Percentiles rank a stretch among this genome's conserved stretches.
phyloP scores from a whole-genome alignment of 2,329 filamentous ascomycete species.

The Onygenales sp. region DNA sequence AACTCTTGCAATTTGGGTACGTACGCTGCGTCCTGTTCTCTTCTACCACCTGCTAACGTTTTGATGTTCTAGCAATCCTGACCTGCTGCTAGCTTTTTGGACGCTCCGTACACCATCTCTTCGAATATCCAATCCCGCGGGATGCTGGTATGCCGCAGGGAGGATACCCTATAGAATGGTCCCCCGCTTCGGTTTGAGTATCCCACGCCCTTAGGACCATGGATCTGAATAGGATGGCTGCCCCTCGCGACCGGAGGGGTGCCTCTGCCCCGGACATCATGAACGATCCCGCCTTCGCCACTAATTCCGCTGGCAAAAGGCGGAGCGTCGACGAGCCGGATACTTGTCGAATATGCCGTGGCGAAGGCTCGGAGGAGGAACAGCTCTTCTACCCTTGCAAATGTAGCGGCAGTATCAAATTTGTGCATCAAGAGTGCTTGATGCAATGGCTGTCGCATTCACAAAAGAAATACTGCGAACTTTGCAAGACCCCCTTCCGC shows the following conservation, averaged over 20 bases:
- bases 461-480: slow-evolving; percentile 98
- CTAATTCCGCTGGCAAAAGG: slow-evolving; percentile 28
- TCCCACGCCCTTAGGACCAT: slow-evolving; percentile 12
- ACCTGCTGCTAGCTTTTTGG: no score
- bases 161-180: not conserved
- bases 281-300: slow-evolving; percentile 46
- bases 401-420: slow-evolving; percentile 98
- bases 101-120: no score
- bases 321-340: slow-evolving; percentile 50
- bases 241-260: not conserved
- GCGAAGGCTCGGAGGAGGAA: slow-evolving; percentile 71
- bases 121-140: not conserved
- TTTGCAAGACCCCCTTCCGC: slow-evolving; percentile 96
- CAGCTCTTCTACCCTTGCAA: slow-evolving; percentile 97
- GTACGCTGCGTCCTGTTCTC: no score
- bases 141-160: not conserved
- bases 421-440: slow-evolving; percentile 92
- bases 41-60: no score
- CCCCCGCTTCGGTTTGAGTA: not conserved
- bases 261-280: slow-evolving; percentile 39
- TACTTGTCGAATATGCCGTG: slow-evolving; percentile 95
- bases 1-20: no score
- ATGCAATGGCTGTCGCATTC: slow-evolving; percentile 99
- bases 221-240: slow-evolving; percentile 3
- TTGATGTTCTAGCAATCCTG: no score